These are phyloP conservation scores for Kwoniella mangroviensis DNA, from an alignment of 768 basidiomycete species.

Conservation along the genomic window DNA sequence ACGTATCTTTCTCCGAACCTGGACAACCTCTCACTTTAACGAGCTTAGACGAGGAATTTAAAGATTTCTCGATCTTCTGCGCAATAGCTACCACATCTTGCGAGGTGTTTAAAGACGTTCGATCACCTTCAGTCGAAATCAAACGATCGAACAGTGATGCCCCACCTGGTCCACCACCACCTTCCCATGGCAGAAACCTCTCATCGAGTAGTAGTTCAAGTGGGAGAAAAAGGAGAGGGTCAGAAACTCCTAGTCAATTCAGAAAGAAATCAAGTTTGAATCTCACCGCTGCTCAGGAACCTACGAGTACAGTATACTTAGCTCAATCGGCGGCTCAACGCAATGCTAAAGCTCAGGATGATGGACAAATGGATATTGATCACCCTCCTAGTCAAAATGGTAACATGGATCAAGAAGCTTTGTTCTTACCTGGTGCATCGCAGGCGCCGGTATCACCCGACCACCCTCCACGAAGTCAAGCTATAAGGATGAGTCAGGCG, in stretches of 20 bases:
- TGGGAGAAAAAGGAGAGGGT: slow-evolving; percentile 12
- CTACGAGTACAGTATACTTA: not conserved
- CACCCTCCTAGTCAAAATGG: not conserved
- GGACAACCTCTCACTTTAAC: slow-evolving; percentile 52
- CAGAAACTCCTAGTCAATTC: slow-evolving; percentile 8
- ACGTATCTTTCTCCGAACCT: slow-evolving; percentile 48
- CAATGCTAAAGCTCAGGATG: slow-evolving; percentile 1
- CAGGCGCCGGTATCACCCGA: slow-evolving; percentile 3
- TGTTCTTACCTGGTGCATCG: slow-evolving; percentile 17
- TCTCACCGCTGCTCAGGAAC: slow-evolving; percentile 7
- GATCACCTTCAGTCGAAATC: slow-evolving; percentile 13
- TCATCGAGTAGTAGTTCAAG: not conserved
- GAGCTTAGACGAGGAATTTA: slow-evolving; percentile 34
- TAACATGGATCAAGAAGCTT: not conserved
- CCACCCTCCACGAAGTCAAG: slow-evolving; percentile 4
- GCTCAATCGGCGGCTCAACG: not conserved
- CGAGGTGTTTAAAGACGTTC: slow-evolving; percentile 42
- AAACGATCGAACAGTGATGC: slow-evolving; percentile 17
- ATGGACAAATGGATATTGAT: not conserved
- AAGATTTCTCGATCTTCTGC: slow-evolving; percentile 47
- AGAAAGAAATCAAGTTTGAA: slow-evolving; percentile 22
- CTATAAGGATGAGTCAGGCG: slow-evolving; percentile 25
- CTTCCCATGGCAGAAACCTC: not conserved
- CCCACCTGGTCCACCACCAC: not conserved
- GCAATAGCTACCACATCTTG: slow-evolving; percentile 56